Conservation (phyloP, 2,329 filamentous ascomycete species). For the Amauroascus verrucosus region DNA sequence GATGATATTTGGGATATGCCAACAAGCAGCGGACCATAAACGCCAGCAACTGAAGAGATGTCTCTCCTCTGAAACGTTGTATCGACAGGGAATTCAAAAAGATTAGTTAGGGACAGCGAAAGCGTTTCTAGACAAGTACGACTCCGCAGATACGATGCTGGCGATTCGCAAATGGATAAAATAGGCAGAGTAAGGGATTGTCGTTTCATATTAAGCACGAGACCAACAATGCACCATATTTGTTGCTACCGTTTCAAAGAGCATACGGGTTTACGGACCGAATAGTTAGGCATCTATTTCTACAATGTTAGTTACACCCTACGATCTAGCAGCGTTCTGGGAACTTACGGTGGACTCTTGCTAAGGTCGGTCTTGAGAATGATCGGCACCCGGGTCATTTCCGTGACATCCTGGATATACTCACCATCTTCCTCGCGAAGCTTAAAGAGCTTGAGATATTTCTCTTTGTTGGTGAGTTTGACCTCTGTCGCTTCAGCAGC, state of each 20-base stretch:
- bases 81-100: not conserved
- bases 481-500: conserved; percentile 61
- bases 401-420: conserved; percentile 94
- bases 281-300: conserved; percentile 40
- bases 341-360: conserved; percentile 97
- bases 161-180: not conserved
- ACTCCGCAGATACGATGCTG: not conserved
- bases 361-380: conserved; percentile 95
- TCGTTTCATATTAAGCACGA: not conserved
- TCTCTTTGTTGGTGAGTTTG: conserved; percentile 85
- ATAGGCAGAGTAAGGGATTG: not conserved
- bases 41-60: not conserved
- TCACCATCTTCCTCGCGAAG: conserved; percentile 86
- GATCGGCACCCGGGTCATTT: conserved; percentile 96
- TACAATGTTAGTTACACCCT: conserved; percentile 14
- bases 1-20: not conserved
- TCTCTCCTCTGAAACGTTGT: conserved; percentile 1
- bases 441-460: conserved; percentile 82
- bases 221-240: not conserved
- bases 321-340: conserved; percentile 15
- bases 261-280: conserved; percentile 44
- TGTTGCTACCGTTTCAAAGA: conserved; percentile 23
- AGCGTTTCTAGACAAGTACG: not conserved
- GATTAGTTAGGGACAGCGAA: not conserved
- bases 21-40: not conserved